phyloP scores from a whole-genome alignment of 1,284 basidiomycete genomes.

The Porogramme epimiltina region DNA sequence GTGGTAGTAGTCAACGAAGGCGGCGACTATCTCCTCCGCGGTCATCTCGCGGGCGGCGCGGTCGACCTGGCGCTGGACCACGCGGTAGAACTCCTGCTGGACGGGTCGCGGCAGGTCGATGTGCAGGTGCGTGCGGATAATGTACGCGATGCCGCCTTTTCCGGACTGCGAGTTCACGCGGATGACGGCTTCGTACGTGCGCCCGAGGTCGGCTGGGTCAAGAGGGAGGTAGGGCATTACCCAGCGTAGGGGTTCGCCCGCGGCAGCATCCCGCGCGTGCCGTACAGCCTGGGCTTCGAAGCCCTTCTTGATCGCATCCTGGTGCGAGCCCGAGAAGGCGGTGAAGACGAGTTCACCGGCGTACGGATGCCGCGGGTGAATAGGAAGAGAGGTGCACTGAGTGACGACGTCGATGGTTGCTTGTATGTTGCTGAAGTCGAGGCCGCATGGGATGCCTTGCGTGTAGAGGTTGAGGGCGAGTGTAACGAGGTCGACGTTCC shows the following conservation, averaged over 20 bases:
- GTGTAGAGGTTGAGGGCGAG: constrained; percentile 95
- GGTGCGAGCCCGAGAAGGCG: constrained; percentile 97
- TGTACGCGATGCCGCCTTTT: constrained; percentile 93
- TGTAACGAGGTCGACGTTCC: constrained; percentile 97
- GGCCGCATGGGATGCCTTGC: constrained; percentile 86
- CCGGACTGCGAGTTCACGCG: constrained; percentile 98
- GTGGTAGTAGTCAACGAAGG: constrained; percentile 85
- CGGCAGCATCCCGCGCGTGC: constrained; percentile 52
- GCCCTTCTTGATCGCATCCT: constrained; percentile 99
- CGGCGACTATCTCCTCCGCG: constrained; percentile 88
- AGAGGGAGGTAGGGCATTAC: constrained; percentile 95
- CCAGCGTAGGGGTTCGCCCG: constrained; percentile 79
- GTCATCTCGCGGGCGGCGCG: constrained; percentile 94
- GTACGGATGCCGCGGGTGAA: constrained; percentile 97
- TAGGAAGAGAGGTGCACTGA: constrained; percentile 93
- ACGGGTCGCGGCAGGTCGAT: constrained; percentile 95
- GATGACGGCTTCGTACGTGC: constrained; percentile 97
- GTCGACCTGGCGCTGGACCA: constrained; percentile 89
- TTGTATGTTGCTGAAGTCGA: constrained; percentile 94
- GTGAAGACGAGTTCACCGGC: constrained; percentile 98
- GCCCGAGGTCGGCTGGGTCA: constrained; percentile 94
- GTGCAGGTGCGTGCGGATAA: constrained; percentile 89
- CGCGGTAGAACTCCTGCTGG: constrained; percentile 94
- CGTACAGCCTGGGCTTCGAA: constrained; percentile 80
- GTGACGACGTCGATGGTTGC: constrained; percentile 90